These are phyloP conservation scores for Cytospora schulzeri DNA, from an alignment of 2,329 filamentous ascomycete genomes.

Conservation along the genomic window DNA sequence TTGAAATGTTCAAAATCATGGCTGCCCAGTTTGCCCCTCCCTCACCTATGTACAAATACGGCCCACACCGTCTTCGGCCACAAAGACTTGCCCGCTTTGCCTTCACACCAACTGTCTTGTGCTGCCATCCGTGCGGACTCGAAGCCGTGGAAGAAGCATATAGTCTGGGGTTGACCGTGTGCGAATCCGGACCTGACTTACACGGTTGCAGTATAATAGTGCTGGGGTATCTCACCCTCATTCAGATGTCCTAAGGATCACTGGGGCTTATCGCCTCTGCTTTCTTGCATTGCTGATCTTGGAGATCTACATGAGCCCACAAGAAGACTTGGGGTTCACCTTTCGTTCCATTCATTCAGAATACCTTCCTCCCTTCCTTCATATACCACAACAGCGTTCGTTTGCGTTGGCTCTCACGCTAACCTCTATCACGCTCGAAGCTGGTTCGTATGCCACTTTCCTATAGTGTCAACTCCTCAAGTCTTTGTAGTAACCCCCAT, in stretches of 20 bases:
- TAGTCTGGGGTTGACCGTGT: conserved; percentile 18
- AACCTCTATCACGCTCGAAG: not conserved
- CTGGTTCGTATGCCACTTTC: conserved; percentile 5
- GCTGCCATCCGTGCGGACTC: conserved; percentile 16
- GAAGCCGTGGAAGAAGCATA: conserved; percentile 1
- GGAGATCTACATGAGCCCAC: conserved; percentile 6
- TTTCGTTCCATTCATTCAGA: conserved; percentile 3
- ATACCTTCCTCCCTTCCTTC: not conserved
- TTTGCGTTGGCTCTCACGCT: not conserved
- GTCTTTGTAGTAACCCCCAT: not conserved
- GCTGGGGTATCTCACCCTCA: conserved; percentile 12
- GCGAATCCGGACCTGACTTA: conserved; percentile 11
- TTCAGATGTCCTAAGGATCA: conserved; percentile 2
- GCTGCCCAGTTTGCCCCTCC: conserved; percentile 17
- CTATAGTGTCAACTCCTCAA: not conserved
- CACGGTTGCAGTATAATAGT: conserved; percentile 19
- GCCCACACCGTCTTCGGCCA: conserved; percentile 9
- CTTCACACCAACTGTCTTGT: conserved; percentile 24
- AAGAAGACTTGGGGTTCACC: not conserved
- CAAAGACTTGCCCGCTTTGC: conserved; percentile 15
- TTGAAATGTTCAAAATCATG: conserved; percentile 25
- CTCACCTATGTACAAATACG: conserved; percentile 17
- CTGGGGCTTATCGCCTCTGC: conserved; percentile 14
- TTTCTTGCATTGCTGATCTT: conserved; percentile 3
- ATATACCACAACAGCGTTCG: not conserved